phyloP scores from a whole-genome alignment of 2,329 filamentous ascomycete species.

The Mycogone perniciosa region DNA sequence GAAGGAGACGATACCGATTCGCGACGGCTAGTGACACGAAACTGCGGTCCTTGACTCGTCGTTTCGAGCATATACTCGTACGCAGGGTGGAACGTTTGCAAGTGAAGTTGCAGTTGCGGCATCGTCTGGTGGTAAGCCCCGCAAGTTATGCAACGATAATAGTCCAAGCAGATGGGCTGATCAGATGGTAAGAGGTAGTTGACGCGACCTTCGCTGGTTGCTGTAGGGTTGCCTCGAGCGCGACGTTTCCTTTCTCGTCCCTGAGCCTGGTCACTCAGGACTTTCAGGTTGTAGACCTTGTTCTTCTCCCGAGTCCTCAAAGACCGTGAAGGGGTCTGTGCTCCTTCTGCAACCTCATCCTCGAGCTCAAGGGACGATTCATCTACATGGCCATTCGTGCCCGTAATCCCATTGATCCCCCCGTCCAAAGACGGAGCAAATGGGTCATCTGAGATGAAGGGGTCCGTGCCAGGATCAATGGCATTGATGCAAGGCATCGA shows the following conservation, averaged over 20 bases:
- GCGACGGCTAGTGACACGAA: conserved; percentile 31
- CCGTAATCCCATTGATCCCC: conserved; percentile 14
- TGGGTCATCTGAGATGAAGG: conserved; percentile 17
- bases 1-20: conserved; percentile 24
- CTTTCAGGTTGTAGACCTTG: conserved; percentile 54
- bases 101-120: conserved; percentile 42
- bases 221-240: conserved; percentile 20
- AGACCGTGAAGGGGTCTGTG: conserved; percentile 46
- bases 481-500: conserved; percentile 40
- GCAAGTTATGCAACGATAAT: conserved; percentile 46
- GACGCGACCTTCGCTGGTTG: conserved; percentile 36
- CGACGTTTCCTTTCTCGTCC: conserved; percentile 44
- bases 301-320: conserved; percentile 41
- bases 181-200: conserved; percentile 40
- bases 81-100: conserved; percentile 39
- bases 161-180: conserved; percentile 40
- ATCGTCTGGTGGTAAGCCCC: conserved; percentile 42
- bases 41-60: conserved; percentile 32
- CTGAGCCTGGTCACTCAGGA: conserved; percentile 51
- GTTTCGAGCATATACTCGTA: conserved; percentile 37
- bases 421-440: conserved; percentile 18
- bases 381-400: conserved; percentile 19
- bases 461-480: conserved; percentile 28
- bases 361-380: conserved; percentile 31
- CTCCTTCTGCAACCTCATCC: conserved; percentile 40